Evolutionary conservation across 345 rosid species (phyloP).

Genomic region (Lepidium sativum): DNA sequence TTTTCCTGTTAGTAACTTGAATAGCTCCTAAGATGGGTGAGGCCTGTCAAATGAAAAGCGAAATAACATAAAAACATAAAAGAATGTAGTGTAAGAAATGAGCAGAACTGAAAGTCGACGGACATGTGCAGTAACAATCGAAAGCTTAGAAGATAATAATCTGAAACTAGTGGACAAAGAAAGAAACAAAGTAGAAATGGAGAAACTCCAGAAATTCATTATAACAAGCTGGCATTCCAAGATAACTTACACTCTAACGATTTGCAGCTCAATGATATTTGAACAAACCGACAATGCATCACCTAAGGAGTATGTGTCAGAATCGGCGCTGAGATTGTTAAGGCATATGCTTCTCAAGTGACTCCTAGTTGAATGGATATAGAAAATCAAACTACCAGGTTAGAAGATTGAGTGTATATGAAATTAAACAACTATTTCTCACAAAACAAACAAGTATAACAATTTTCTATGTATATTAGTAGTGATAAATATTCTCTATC

Average conservation of each 20-base stretch:
- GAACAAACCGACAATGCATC: constrained; percentile 51
- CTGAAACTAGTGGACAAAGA: neutral
- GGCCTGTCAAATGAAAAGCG: constrained; percentile 37
- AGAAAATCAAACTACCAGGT: neutral
- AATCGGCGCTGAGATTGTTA: constrained; percentile 20
- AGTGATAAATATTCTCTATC: neutral
- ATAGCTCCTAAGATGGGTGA: constrained; percentile 53
- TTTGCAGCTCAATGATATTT: constrained; percentile 58
- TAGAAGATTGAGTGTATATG: neutral
- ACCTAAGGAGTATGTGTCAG: constrained; percentile 34
- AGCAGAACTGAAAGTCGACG: neutral
- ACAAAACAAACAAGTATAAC: neutral
- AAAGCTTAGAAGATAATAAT: neutral
- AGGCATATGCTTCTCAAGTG: constrained; percentile 61
- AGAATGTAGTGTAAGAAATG: neutral
- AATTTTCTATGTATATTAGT: neutral
- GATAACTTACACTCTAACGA: constrained; percentile 78
- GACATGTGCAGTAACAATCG: neutral
- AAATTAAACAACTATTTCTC: too few relatives aligned
- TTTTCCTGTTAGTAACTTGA: constrained; percentile 47
- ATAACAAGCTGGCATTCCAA: neutral
- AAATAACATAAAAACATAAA: neutral
- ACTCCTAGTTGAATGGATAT: constrained; percentile 28
- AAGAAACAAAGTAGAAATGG: neutral
- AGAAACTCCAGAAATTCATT: neutral